Percentiles rank a stretch among this genome's conserved stretches.
Evolutionary conservation across 2,329 filamentous ascomycete genomes (phyloP).

Genomic region (Nigrograna mackinnonii): DNA sequence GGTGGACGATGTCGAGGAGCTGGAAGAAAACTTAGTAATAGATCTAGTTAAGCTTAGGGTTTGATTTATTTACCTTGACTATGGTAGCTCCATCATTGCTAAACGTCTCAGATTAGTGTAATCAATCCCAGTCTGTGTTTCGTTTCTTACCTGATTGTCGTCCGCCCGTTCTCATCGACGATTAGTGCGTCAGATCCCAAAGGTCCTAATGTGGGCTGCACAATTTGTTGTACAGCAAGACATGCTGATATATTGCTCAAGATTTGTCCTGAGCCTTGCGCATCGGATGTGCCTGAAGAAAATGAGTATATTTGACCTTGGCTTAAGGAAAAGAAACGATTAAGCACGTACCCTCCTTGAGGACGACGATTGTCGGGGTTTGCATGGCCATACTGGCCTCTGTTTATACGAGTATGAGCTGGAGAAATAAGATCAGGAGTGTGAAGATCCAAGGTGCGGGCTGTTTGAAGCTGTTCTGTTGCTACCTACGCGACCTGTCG

Average conservation of each 20-base stretch:
- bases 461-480: too few relatives aligned
- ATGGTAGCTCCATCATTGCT: slow-evolving; percentile 98
- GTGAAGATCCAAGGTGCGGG: too few relatives aligned
- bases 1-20: slow-evolving; percentile 98
- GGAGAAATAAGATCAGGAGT: too few relatives aligned
- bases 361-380: slow-evolving; percentile 95
- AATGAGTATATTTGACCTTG: slow-evolving; percentile 20
- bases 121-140: too few relatives aligned
- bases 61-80: slow-evolving; percentile 75
- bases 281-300: too few relatives aligned
- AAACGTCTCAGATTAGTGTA: too few relatives aligned
- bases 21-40: slow-evolving; percentile 40
- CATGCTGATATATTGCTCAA: slow-evolving; percentile 99
- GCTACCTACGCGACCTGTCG: too few relatives aligned
- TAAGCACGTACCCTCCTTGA: slow-evolving; percentile 82
- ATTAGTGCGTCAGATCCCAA: slow-evolving; percentile 96
- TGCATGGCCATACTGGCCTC: too few relatives aligned
- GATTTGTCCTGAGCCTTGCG: slow-evolving; percentile 95
- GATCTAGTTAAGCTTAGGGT: slow-evolving; percentile 2
- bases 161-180: slow-evolving; percentile 91
- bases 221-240: slow-evolving; percentile 90
- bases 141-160: too few relatives aligned
- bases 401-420: too few relatives aligned
- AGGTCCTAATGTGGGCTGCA: slow-evolving; percentile 93
- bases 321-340: slow-evolving; percentile 10